Evolutionary conservation across 345 rosid genomes (phyloP).

Genomic region (Moricandia moricandioides): DNA sequence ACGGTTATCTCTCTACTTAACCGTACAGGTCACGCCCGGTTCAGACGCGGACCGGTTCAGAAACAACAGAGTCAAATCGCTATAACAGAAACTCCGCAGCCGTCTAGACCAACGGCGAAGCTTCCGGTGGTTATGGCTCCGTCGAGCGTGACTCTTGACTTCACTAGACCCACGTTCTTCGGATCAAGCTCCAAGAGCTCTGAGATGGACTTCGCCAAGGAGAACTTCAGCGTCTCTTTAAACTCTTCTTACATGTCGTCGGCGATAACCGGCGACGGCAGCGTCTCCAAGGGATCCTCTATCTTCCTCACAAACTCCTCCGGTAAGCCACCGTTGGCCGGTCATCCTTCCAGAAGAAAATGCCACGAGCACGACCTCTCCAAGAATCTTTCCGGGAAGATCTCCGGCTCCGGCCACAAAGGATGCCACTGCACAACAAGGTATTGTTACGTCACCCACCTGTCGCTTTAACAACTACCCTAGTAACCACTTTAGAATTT

Average conservation of each 20-base stretch:
- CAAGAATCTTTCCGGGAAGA: constrained; percentile 49
- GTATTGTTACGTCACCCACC: constrained; percentile 40
- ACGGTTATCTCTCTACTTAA: constrained; percentile 71
- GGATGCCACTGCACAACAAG: constrained; percentile 95
- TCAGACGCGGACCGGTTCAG: constrained; percentile 67
- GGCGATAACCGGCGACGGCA: constrained; percentile 88
- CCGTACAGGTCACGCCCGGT: constrained; percentile 94
- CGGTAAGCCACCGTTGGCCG: constrained; percentile 74
- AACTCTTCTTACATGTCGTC: constrained; percentile 92
- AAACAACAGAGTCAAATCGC: neutral
- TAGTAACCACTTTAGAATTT: neutral
- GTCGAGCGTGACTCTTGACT: constrained; percentile 69
- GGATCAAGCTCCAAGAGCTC: constrained; percentile 42
- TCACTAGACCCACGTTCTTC: constrained; percentile 58
- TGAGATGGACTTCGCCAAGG: constrained; percentile 67
- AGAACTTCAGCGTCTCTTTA: constrained; percentile 69
- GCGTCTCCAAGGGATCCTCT: constrained; percentile 82
- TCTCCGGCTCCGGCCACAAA: constrained; percentile 61
- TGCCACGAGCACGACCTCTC: constrained; percentile 69
- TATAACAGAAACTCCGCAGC: constrained; percentile 6
- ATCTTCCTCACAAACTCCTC: constrained; percentile 55
- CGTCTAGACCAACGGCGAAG: constrained; percentile 13
- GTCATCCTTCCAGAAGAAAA: constrained; percentile 59
- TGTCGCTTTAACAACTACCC: constrained; percentile 26
- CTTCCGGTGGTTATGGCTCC: neutral